Conservation (phyloP, 345 rosid species). For the Salix dunnii region DNA sequence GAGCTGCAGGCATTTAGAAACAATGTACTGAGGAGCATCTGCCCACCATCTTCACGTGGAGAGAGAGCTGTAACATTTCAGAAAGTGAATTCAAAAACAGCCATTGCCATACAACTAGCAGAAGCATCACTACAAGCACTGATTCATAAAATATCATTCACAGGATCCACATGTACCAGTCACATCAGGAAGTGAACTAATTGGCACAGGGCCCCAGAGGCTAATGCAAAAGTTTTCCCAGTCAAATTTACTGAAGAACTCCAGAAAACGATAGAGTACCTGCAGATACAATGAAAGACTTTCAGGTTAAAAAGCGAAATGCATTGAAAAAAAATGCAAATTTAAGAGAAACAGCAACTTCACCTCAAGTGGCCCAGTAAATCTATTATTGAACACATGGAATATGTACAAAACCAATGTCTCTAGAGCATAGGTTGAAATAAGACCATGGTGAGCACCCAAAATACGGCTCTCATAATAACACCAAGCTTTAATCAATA, state of each 20-base stretch:
- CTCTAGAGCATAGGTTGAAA: constrained; percentile 86
- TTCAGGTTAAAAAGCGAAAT: constrained; percentile 14
- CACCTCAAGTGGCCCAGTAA: constrained; percentile 81
- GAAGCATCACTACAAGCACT: neutral
- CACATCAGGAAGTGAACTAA: constrained; percentile 65
- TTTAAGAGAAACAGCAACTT: constrained; percentile 15
- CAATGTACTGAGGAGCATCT: constrained; percentile 44
- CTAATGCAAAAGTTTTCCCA: constrained; percentile 92
- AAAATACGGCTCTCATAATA: constrained; percentile 86
- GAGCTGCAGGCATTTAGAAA: constrained; percentile 67
- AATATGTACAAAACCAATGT: constrained; percentile 81
- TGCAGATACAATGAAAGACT: constrained; percentile 27
- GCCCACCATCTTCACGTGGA: constrained; percentile 70
- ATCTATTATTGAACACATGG: constrained; percentile 62
- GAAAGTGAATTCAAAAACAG: constrained; percentile 1
- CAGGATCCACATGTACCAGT: constrained; percentile 43
- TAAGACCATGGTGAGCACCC: constrained; percentile 90
- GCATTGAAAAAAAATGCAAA: constrained; percentile 1
- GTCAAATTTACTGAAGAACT: constrained; percentile 93
- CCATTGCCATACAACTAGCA: neutral
- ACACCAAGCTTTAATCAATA: constrained; percentile 89
- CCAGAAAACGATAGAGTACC: constrained; percentile 94
- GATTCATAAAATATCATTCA: neutral
- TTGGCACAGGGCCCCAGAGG: constrained; percentile 88
- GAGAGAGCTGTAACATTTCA: constrained; percentile 54